These are phyloP conservation scores for Hymenoscyphus repandus DNA, from an alignment of 2,329 filamentous ascomycete genomes.

Conservation along the genomic window DNA sequence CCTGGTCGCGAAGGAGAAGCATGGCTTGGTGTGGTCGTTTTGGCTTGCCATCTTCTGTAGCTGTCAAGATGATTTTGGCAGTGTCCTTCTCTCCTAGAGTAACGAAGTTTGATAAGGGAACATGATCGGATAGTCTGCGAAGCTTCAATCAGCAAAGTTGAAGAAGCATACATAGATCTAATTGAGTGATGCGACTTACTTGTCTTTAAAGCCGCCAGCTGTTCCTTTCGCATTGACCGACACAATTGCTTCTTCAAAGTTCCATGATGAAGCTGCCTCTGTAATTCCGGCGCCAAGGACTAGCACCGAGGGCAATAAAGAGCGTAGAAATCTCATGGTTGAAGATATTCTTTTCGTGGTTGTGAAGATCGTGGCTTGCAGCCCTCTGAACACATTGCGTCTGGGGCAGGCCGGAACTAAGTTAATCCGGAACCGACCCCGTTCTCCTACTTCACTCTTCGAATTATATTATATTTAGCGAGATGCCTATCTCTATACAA, in stretches of 20 bases:
- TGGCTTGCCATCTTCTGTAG: slow-evolving; percentile 69
- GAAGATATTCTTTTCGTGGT: slow-evolving; percentile 4
- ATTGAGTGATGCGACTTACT: slow-evolving; percentile 41
- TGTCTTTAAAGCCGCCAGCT: slow-evolving; percentile 52
- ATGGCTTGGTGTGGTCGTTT: slow-evolving; percentile 94
- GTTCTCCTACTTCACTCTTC: too few relatives aligned
- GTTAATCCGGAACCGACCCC: too few relatives aligned
- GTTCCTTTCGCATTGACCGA: slow-evolving; percentile 57
- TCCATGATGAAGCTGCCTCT: slow-evolving; percentile 53
- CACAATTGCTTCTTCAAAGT: slow-evolving; percentile 67
- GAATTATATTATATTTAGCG: too few relatives aligned
- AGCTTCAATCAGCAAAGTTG: slow-evolving; percentile 13
- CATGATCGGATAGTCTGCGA: slow-evolving; percentile 26
- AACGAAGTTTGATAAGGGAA: slow-evolving; percentile 52
- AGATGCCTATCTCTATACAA: too few relatives aligned
- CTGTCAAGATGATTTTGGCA: slow-evolving; percentile 76
- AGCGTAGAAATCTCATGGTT: slow-evolving; percentile 38
- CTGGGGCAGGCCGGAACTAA: not conserved
- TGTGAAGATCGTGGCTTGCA: slow-evolving; percentile 2
- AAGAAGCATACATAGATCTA: not conserved
- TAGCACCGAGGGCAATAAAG: slow-evolving; percentile 38
- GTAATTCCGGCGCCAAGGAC: slow-evolving; percentile 36
- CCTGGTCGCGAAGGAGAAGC: slow-evolving; percentile 70
- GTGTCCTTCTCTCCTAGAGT: slow-evolving; percentile 63
- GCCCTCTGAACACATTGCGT: slow-evolving; percentile 7